Conservation (phyloP, 2,329 filamentous ascomycete species). For the Apiospora sp. region DNA sequence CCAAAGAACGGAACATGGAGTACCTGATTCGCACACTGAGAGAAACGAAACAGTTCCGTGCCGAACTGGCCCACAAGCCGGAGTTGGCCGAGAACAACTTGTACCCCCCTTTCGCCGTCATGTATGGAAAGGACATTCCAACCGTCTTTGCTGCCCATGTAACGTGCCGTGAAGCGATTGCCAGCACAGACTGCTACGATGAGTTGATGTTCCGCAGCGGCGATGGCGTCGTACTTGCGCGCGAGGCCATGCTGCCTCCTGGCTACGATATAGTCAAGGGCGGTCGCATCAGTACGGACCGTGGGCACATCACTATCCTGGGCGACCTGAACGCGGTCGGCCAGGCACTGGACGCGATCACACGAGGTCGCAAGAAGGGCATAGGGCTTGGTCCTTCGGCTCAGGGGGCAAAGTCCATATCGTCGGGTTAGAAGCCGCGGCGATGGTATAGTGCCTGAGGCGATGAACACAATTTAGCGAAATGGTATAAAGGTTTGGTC, state of each 20-base stretch:
- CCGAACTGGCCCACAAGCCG: constrained; percentile 71
- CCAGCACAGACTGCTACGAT: constrained; percentile 80
- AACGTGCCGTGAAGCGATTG: constrained; percentile 74
- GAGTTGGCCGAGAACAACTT: constrained; percentile 68
- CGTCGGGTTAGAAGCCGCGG: background rate
- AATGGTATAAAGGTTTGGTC: background rate
- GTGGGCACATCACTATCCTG: constrained; percentile 86
- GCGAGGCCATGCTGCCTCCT: constrained; percentile 82
- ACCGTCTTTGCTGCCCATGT: constrained; percentile 87
- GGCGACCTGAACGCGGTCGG: constrained; percentile 87
- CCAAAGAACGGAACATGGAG: constrained; percentile 56
- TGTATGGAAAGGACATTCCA: constrained; percentile 87
- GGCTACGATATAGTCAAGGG: constrained; percentile 79
- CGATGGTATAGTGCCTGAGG: background rate
- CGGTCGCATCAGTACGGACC: constrained; percentile 79
- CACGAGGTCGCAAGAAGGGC: constrained; percentile 72
- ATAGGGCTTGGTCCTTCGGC: constrained; percentile 63
- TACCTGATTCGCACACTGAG: constrained; percentile 81
- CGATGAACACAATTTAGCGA: constrained; percentile 3
- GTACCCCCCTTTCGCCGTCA: constrained; percentile 83
- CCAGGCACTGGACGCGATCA: constrained; percentile 72
- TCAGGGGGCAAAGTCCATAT: background rate
- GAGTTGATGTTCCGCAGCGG: constrained; percentile 86
- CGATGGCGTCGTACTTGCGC: constrained; percentile 87
- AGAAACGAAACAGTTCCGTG: constrained; percentile 77